Conservation (phyloP, 2,329 filamentous ascomycete species). For the Tolypocladium ophioglossoides region DNA sequence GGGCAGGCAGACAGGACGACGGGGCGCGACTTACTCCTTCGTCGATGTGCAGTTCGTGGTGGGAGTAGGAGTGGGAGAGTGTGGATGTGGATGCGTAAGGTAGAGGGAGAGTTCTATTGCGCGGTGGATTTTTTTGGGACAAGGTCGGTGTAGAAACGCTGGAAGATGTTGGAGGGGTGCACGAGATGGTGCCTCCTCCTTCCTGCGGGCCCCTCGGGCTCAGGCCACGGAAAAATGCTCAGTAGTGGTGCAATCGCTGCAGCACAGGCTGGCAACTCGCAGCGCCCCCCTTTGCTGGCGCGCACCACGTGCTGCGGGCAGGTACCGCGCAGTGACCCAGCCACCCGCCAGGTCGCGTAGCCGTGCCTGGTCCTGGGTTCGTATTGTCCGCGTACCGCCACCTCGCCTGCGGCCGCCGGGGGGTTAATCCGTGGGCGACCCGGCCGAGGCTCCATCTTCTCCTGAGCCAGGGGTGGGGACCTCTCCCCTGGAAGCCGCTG, state of each 20-base stretch:
- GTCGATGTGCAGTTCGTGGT: conserved; percentile 4
- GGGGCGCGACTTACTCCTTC: conserved; percentile 7
- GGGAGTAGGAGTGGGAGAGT: conserved; percentile 1
- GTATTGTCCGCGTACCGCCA: neutral
- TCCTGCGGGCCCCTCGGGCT: neutral
- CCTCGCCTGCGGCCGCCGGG: neutral
- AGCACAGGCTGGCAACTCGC: too few species aligned
- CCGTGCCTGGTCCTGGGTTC: too few species aligned
- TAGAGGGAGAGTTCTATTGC: conserved; percentile 4
- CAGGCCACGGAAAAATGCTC: neutral
- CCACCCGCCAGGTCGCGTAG: too few species aligned
- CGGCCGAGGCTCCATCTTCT: neutral
- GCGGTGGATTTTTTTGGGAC: conserved; percentile 3
- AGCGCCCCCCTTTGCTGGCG: neutral
- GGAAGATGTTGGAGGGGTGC: neutral
- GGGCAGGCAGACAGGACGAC: neutral
- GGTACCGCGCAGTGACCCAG: neutral
- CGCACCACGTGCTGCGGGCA: neutral
- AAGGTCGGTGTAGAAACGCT: conserved; percentile 1
- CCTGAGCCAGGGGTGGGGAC: conserved; percentile 1
- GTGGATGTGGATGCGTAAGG: conserved; percentile 2
- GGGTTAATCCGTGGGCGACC: neutral
- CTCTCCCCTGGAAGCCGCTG: neutral
- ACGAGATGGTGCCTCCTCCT: neutral
- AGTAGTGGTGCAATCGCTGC: neutral